Evolutionary conservation across 495 filamentous ascomycete species (phyloP).

Genomic region (Penicillium tannophilum): DNA sequence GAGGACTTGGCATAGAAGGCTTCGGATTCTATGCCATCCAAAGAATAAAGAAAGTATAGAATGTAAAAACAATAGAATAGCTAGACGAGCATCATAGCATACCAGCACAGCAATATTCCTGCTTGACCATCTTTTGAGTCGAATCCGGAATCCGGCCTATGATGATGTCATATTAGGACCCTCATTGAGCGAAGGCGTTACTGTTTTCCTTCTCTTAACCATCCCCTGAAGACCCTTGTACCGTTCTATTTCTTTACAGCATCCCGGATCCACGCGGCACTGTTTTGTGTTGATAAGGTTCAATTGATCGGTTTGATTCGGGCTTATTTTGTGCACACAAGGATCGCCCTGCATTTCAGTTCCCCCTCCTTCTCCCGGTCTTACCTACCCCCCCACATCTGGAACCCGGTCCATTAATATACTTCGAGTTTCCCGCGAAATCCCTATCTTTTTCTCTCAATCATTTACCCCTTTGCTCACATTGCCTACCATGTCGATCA

Average conservation of each 20-base stretch:
- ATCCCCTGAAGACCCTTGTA: background rate
- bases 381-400: constrained; percentile 6
- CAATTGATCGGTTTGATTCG: background rate
- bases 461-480: constrained; percentile 6
- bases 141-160: background rate
- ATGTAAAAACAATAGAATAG: background rate
- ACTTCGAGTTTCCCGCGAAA: background rate
- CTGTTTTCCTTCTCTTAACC: background rate
- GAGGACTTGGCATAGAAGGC: background rate
- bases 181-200: background rate
- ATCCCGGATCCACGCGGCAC: background rate
- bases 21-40: background rate
- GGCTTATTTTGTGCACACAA: background rate
- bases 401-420: background rate
- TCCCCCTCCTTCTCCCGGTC: background rate
- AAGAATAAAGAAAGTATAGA: background rate
- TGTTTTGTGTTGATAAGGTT: background rate
- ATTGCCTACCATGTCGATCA: constrained; percentile 44
- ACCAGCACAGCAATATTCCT: background rate
- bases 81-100: background rate
- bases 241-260: background rate
- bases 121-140: background rate
- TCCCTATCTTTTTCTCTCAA: background rate
- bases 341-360: background rate
- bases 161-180: constrained; percentile 4